These are phyloP conservation scores for Beauveria caledonica DNA, from an alignment of 2,329 filamentous ascomycete species.

Conservation along the genomic window DNA sequence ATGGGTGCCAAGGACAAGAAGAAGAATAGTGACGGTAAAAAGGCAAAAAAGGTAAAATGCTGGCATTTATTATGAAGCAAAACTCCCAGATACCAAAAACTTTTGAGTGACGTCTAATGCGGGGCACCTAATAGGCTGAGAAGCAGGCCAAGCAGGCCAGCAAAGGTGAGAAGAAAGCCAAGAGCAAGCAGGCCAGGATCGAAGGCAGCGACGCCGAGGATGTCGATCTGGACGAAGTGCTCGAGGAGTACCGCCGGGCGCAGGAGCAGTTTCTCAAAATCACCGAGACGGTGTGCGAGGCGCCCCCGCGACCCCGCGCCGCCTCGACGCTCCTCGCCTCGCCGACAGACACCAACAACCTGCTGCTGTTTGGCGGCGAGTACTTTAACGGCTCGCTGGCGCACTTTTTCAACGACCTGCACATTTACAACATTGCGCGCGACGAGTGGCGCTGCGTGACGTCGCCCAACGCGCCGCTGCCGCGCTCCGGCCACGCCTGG, in stretches of 20 bases:
- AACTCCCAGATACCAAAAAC: neutral
- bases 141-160: conserved; percentile 75
- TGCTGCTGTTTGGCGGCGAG: conserved; percentile 90
- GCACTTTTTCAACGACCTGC: conserved; percentile 58
- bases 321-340: conserved; percentile 78
- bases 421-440: conserved; percentile 67
- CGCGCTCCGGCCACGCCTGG: conserved; percentile 90
- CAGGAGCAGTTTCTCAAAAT: conserved; percentile 93
- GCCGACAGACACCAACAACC: conserved; percentile 76
- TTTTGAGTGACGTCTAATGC: conserved; percentile 6
- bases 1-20: conserved; percentile 42
- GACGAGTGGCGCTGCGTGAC: conserved; percentile 90
- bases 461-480: conserved; percentile 83
- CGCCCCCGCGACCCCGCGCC: conserved; percentile 67
- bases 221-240: conserved; percentile 83
- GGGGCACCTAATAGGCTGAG: conserved; percentile 35
- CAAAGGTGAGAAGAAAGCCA: conserved; percentile 81
- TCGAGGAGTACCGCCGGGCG: conserved; percentile 85
- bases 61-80: neutral
- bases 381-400: conserved; percentile 90
- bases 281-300: conserved; percentile 66
- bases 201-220: conserved; percentile 87
- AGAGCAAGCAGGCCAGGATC: conserved; percentile 58
- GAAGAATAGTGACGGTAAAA: conserved; percentile 39
- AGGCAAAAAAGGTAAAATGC: conserved; percentile 37